Conservation (phyloP, 345 rosid species). For the Camelina sativa region DNA sequence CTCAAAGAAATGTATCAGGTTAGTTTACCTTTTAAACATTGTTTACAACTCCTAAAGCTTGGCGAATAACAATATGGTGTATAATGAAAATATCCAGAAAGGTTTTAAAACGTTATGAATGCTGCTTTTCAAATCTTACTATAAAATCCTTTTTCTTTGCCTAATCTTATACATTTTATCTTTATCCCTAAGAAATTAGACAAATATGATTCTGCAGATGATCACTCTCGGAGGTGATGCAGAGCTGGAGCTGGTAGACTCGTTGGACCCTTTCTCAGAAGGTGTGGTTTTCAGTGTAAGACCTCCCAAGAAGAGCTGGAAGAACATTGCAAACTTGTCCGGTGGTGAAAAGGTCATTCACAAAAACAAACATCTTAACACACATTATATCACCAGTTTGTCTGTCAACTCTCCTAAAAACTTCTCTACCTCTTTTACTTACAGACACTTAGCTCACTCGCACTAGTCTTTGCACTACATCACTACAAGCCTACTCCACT, state of each 20-base stretch:
- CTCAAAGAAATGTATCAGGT: slow-evolving; percentile 99
- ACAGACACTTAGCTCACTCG: slow-evolving; percentile 97
- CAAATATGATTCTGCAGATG: slow-evolving; percentile 58
- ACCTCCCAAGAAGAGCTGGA: slow-evolving; percentile 99
- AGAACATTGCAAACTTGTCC: slow-evolving; percentile 91
- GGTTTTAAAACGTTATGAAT: slow-evolving; percentile 1
- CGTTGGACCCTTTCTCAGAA: slow-evolving; percentile 97
- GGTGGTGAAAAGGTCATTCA: slow-evolving; percentile 92
- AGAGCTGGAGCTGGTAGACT: slow-evolving; percentile 95
- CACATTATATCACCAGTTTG: background rate
- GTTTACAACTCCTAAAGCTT: slow-evolving; percentile 20
- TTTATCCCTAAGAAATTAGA: background rate
- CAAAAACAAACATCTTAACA: slow-evolving; percentile 8
- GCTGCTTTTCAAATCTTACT: slow-evolving; percentile 5
- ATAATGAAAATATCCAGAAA: slow-evolving; percentile 6
- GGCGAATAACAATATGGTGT: slow-evolving; percentile 13
- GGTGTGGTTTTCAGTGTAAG: slow-evolving; percentile 98
- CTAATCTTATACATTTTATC: slow-evolving; percentile 12
- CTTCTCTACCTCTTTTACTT: slow-evolving; percentile 17
- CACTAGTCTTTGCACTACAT: slow-evolving; percentile 97
- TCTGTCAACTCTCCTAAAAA: slow-evolving; percentile 15
- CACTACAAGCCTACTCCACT: slow-evolving; percentile 99
- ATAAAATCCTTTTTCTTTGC: background rate
- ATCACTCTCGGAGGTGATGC: slow-evolving; percentile 99
- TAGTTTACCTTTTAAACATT: slow-evolving; percentile 21